These are phyloP conservation scores for Rhododendron griersonianum DNA, from an alignment of 148 eudicot species.

Conservation along the genomic window DNA sequence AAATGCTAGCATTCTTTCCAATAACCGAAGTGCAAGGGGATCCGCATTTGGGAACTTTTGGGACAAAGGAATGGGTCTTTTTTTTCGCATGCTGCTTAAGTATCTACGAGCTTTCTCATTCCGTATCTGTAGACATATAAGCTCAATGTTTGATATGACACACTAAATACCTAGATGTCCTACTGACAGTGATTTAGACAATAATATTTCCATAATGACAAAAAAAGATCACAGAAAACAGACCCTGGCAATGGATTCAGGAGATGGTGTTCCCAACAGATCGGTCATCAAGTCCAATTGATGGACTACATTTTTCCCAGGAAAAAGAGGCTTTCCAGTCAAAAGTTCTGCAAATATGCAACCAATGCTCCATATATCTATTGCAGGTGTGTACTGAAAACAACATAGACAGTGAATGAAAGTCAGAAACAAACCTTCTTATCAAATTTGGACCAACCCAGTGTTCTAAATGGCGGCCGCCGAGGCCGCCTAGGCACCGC, in stretches of 20 bases:
- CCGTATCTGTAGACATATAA: conserved; percentile 31
- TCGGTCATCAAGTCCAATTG: conserved; percentile 82
- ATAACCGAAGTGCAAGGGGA: conserved; percentile 37
- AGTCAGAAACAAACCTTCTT: neutral
- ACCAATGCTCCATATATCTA: conserved; percentile 86
- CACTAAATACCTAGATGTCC: conserved; percentile 1
- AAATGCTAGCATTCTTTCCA: conserved; percentile 47
- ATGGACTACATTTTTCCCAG: conserved; percentile 84
- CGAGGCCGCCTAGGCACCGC: too few relatives aligned
- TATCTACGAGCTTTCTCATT: conserved; percentile 50
- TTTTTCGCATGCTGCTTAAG: conserved; percentile 37
- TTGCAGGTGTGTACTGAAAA: conserved; percentile 75
- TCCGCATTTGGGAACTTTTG: conserved; percentile 45
- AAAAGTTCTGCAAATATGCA: conserved; percentile 80
- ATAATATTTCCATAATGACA: neutral
- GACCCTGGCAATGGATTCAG: conserved; percentile 68
- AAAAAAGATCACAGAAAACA: neutral
- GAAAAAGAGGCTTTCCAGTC: conserved; percentile 76
- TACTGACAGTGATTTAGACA: neutral
- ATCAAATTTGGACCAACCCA: neutral
- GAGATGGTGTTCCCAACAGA: conserved; percentile 68
- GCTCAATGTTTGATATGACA: conserved; percentile 1
- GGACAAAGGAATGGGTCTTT: conserved; percentile 32
- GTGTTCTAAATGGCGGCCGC: too few relatives aligned
- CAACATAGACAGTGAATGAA: conserved; percentile 4